Base-by-base conservation (phyloP, 257 asterid species). In the Solanum pennellii region DNA sequence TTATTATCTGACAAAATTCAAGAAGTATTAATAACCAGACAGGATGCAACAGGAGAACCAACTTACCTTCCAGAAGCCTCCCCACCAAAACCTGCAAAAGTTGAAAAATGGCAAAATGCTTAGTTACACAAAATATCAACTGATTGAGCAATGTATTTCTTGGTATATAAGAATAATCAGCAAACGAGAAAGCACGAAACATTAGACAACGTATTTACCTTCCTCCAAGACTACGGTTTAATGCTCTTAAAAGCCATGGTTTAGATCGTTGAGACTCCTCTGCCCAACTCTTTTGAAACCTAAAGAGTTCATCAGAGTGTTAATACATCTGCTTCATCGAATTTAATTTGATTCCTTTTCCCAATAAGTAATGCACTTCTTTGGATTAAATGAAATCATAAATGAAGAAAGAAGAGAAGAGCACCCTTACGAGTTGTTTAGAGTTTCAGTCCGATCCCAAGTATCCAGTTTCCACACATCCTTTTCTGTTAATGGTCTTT, bases 1-100 rank as follows among this genome's bases (percentile, higher is more conserved):
- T 47, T 47, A 49, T 80, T 42, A 35, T 41, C 27, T 16, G 68
- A 29, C 2, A 29, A 49, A 76, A 80, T 49, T 29, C 68, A 12
- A 29, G 27, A 47, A 29, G 29, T 49, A 29, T 18, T 29, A 49
- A 16, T 15, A 47, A 29, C 29, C 85, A 80, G 6, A 31, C n/a
- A 80, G 21, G 41, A 86, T n/a, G 66, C 15, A 84, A 86, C 88
- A 76, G 27, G 83, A 90, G 82, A 37, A 88, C 87, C 85, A 71
- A 86, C 45, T 92, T 92, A 96, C 99, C 99, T 97, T 97, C 98
- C 98, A 97, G 91, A 97, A 92, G 93, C 99, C 99, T 90, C 99
- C 99, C 93, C 93, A 96, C 99, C 99, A 97, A 88, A 97, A 96
- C 86, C 99, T 97, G 85, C 49, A 73, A 37, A 73, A 35, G 49